Conservation (phyloP, 306 rosid species). For the Cicer yamashitae region DNA sequence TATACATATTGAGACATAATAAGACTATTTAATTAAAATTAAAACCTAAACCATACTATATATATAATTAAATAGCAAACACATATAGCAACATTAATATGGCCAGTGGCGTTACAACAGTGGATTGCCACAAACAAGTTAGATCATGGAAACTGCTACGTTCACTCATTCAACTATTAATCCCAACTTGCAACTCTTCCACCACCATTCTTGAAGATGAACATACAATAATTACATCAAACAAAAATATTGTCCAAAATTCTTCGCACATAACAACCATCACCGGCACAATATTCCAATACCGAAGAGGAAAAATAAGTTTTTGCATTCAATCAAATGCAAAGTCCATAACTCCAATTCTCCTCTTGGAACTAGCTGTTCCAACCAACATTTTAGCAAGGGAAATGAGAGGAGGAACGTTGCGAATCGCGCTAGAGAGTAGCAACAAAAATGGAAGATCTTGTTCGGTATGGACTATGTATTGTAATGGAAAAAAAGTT, state of each 20-base stretch:
- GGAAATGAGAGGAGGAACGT: constrained; percentile 76
- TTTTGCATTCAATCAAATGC: constrained; percentile 64
- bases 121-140: constrained; percentile 89
- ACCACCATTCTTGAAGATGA: constrained; percentile 29
- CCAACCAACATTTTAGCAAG: constrained; percentile 67
- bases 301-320: constrained; percentile 62
- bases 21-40: constrained; percentile 11
- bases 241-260: background rate
- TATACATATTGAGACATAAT: too few species aligned
- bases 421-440: constrained; percentile 68
- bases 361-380: constrained; percentile 71
- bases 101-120: constrained; percentile 53
- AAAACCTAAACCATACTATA: constrained; percentile 1
- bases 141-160: constrained; percentile 82
- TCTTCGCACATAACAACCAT: constrained; percentile 32
- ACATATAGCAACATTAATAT: background rate
- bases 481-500: constrained; percentile 71
- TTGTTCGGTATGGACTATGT: constrained; percentile 67
- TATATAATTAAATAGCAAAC: background rate
- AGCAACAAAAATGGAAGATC: background rate
- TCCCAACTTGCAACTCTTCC: constrained; percentile 65
- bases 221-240: constrained; percentile 26
- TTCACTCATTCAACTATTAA: constrained; percentile 64
- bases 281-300: constrained; percentile 74
- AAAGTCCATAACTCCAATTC: constrained; percentile 57